These are phyloP conservation scores for Crassisporium funariophilum DNA, from an alignment of 768 basidiomycete species.

Conservation along the genomic window DNA sequence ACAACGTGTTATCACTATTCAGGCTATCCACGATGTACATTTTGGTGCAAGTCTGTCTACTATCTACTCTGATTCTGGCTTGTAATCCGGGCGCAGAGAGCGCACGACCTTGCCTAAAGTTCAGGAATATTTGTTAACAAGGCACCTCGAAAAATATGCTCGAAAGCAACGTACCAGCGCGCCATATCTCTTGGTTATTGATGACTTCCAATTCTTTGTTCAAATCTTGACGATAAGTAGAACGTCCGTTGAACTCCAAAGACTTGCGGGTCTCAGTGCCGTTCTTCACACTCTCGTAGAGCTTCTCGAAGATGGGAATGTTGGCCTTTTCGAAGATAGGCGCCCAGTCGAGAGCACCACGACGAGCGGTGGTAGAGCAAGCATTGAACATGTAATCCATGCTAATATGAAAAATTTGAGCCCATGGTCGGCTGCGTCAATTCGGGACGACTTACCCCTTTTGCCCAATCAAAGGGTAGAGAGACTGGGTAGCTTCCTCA, in stretches of 20 bases:
- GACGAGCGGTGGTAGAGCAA: constrained; percentile 98
- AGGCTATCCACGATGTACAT: too few relatives aligned
- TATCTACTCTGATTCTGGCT: constrained; percentile 55
- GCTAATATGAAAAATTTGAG: constrained; percentile 37
- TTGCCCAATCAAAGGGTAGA: constrained; percentile 95
- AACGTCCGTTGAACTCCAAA: constrained; percentile 91
- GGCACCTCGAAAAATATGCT: background rate
- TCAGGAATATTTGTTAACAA: background rate
- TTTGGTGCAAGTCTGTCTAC: constrained; percentile 13
- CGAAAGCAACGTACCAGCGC: constrained; percentile 64
- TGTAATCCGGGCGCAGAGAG: constrained; percentile 84
- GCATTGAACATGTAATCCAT: constrained; percentile 99
- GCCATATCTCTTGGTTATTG: constrained; percentile 98
- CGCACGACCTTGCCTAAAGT: constrained; percentile 82
- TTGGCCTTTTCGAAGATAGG: constrained; percentile 96
- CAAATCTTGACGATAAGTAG: constrained; percentile 92
- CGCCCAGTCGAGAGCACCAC: constrained; percentile 99
- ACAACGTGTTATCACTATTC: too few relatives aligned
- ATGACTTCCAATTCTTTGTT: constrained; percentile 92
- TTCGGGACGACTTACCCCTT: constrained; percentile 78
- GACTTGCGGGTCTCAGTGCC: constrained; percentile 97
- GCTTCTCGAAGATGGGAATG: constrained; percentile 89
- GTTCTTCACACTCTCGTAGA: constrained; percentile 93
- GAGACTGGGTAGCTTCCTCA: constrained; percentile 98
- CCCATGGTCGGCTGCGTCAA: too few relatives aligned